Base-by-base conservation (phyloP, 2,329 filamentous ascomycete species). In the Thelonectria rubi region DNA sequence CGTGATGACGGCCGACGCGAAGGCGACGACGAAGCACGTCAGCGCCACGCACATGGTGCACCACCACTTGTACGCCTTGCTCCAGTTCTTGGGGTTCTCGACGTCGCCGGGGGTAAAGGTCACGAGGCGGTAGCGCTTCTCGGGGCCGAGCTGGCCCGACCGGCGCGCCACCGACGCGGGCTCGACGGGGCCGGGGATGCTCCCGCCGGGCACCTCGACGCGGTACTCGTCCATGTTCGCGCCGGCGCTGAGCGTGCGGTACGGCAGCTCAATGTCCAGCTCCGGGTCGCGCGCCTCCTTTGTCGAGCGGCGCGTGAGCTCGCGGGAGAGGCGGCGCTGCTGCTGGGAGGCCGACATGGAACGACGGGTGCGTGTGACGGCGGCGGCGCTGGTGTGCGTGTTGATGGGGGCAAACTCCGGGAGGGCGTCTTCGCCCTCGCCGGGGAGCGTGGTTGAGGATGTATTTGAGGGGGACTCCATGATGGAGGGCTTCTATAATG, bases 11-110 rank as follows among this genome's bases (percentile, higher is more conserved):
- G 88, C 87, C 50, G 89, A 92, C 21, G 82, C 81, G 59, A 92
- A 87, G 0, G 90, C 88, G 46, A 92, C 90, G 42, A 91, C 88
- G 72, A 93, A 92, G 72, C 90, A 92, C 2, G 89, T 91, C 20
- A 86, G 65, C 1, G 93, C 91, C 0, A 97, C 92, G 15, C 92
- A 87, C 89, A 96, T 93, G 21, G 93, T 97, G 72, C 87, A 89
- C 72, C 89, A 92, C 91, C 92, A 94, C 77, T 94, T 95, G 75
- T 81, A 90, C 1, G 78, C 80, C 75, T 92, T 93, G 58, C 84
- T 87, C 91, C 91, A 95, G 76, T 94, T 95, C 82, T 94, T 94
- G 0, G 92, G 92, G 71, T 94, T 94, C 65, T 89, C 90, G 0
- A 86, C 85, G 73, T 95, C 92, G 60, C 88, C 80, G 3, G 88